Evolutionary conservation across 208 protist genomes (phyloP).

Genomic region (Trichomonas gallinae): DNA sequence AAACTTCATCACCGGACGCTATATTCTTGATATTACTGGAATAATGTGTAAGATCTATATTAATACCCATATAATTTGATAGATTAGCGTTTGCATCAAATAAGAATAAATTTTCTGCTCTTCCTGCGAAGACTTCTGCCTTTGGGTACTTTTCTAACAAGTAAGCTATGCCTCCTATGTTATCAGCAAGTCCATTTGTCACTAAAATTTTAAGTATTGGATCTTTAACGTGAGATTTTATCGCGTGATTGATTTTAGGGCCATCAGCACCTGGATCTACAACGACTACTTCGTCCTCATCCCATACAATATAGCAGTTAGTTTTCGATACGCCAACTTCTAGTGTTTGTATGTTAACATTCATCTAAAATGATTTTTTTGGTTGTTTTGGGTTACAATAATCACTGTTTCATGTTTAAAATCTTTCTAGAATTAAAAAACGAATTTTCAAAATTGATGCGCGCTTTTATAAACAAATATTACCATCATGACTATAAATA

Average conservation of each 20-base stretch:
- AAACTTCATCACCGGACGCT: neutral
- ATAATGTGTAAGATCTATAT: neutral
- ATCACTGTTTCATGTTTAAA: too few relatives aligned
- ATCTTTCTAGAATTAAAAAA: too few relatives aligned
- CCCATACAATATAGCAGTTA: neutral
- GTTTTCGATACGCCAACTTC: neutral
- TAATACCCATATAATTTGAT: neutral
- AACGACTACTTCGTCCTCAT: neutral
- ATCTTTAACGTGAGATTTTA: neutral
- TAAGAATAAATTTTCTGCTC: constrained; percentile 1
- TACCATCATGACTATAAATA: neutral
- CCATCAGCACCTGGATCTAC: constrained; percentile 5
- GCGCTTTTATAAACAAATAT: neutral
- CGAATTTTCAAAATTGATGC: neutral
- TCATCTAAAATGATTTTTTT: neutral
- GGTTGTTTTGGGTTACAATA: too few relatives aligned
- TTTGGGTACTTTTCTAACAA: neutral
- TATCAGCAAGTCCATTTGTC: neutral
- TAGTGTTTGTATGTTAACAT: neutral
- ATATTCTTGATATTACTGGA: neutral
- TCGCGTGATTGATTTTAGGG: neutral
- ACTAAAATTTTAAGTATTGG: neutral
- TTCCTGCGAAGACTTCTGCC: neutral
- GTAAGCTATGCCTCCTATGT: neutral
- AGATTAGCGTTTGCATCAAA: neutral